Conservation (phyloP, 108 stramenopile species). For the Chaetoceros muelleri region DNA sequence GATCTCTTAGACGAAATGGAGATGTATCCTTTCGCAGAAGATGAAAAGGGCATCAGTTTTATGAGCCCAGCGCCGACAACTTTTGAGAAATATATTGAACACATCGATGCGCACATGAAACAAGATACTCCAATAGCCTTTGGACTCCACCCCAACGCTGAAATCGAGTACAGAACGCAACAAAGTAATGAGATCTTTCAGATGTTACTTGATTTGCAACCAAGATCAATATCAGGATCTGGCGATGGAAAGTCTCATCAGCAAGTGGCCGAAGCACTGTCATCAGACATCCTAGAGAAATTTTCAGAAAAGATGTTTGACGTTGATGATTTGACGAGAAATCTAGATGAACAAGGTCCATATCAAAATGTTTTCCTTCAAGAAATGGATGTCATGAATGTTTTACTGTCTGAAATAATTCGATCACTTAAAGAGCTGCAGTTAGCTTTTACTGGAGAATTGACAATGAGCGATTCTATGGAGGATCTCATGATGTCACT, state of each 20-base stretch:
- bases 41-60: conserved; percentile 78
- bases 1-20: conserved; percentile 88
- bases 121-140: conserved; percentile 87
- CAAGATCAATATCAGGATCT: conserved; percentile 18
- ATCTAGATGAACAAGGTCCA: conserved; percentile 73
- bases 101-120: conserved; percentile 69
- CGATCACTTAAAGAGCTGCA: conserved; percentile 81
- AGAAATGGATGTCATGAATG: conserved; percentile 91
- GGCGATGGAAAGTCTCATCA: conserved; percentile 42
- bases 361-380: conserved; percentile 88
- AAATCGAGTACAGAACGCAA: conserved; percentile 86
- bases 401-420: conserved; percentile 57
- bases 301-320: conserved; percentile 83
- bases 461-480: conserved; percentile 88
- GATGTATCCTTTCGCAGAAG: conserved; percentile 81
- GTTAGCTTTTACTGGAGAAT: conserved; percentile 81
- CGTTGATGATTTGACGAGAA: conserved; percentile 55
- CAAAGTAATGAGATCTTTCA: conserved; percentile 66
- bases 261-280: conserved; percentile 42
- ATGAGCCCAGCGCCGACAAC: conserved; percentile 74
- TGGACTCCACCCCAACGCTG: conserved; percentile 89
- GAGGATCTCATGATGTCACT: conserved; percentile 62
- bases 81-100: conserved; percentile 85
- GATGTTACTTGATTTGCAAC: conserved; percentile 40
- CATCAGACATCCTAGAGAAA: conserved; percentile 59